Base-by-base conservation (phyloP, 2,329 filamentous ascomycete species). In the Colletotrichum sp. region DNA sequence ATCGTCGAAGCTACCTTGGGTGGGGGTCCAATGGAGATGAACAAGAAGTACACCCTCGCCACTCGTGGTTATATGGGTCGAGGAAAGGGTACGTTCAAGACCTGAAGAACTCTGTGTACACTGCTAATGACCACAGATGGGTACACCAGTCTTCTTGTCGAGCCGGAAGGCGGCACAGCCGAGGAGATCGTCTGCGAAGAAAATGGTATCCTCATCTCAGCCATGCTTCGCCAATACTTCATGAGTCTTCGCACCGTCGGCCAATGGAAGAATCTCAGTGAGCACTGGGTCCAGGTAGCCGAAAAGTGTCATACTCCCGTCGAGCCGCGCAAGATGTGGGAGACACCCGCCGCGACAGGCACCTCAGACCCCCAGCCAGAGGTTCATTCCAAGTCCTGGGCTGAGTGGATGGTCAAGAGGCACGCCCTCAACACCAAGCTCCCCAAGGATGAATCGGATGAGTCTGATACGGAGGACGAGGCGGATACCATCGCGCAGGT, bases 21-120 rank as follows among this genome's bases (percentile, higher is more conserved):
- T 2, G 91, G 89, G 0, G 83, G 89, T 66, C 89, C 92, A 0
- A 87, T 95, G 6, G 91, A 95, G 27, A 84, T 90, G 13, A 87
- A 92, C 25, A 91, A 86, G 75, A 87, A 91, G 48, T 98, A 98
- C 80, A 89, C 90, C 1, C 87, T 98, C 4, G 94, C 93, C 10
- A 98, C 96, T 1, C 88, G 96, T 71, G 95, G 95, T 0, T 98
- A 98, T 82, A 98, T 98, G 95, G 93, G 91, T 6, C 91, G 95
- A 43, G 96, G 96, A 25, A 97, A 96, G 83, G 87, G 87, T 88
- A 75, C 70, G 80, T 74, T n/a, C 16, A 3, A 2, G 3, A 8
- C 5, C 5, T 43, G 8, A 18, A 6, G n/a, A 5, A 4, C 13
- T 2, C 18, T 25, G 15, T 8, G 15, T 8, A 10, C 30, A 0